Base-by-base conservation (phyloP, 1,284 basidiomycete genomes). In the Abortiporus biennis region DNA sequence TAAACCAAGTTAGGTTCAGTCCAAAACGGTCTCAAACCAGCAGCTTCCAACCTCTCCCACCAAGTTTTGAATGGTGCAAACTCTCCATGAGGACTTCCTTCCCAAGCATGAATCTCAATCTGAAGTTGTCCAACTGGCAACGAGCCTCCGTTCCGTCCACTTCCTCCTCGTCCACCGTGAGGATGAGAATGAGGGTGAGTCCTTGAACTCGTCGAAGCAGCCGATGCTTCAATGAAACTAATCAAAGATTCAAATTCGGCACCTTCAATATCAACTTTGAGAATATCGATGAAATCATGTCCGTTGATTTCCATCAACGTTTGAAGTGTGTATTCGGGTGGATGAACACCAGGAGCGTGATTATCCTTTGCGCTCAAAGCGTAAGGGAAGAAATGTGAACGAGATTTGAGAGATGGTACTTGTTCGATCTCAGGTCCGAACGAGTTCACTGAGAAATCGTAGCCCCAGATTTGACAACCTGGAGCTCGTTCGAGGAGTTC, bases 201-300 rank as follows among this genome's bases (percentile, higher is more conserved):
- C 24, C 19, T 11, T n/a, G 27, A n/a, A n/a, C n/a, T n/a, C 24
- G 5, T 11, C 17, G 15, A 24, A 13, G 38, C 30, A 4, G 40
- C 33, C 50, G 53, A 55, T 27, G 48, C 46, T 22, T 63, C 56
- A 38, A 72, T 51, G 49, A 74, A 63, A 11, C 59, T 50, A 6
- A 52, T 53, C 11, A 74, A 57, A 8, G 65, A 59, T 16, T 64
- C 63, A 52, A 68, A 75, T 49, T 74, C 72, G 27, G 60, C 57
- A 36, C 67, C 68, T 45, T 74, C 72, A 35, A 74, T 72, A 47
- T 74, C 72, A 42, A 74, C 49, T 53, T 74, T 74, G 50, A 74
- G 68, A 30, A 74, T 58, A 45, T 74, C 71, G 27, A 72, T 63
- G 40, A 69, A 69, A 38, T 46, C 34, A 43, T 71, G 69, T 13